Base-by-base conservation (phyloP, 2,329 filamentous ascomycete species). In the Leptographium wingfieldii region DNA sequence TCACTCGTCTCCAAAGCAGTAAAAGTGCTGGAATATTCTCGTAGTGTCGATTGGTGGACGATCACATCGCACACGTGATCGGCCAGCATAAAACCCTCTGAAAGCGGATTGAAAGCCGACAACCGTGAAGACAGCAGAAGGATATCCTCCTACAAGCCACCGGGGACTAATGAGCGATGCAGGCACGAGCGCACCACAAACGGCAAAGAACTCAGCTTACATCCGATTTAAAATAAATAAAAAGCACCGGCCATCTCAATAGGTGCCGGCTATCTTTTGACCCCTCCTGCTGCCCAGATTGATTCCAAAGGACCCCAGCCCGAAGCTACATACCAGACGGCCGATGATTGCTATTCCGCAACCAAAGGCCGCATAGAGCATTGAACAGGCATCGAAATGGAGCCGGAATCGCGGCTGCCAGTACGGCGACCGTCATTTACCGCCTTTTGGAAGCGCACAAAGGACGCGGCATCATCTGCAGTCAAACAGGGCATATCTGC, bases 391-490 rank as follows among this genome's bases (percentile, higher is more conserved):
- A 27, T 35, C 12, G n/a, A 16, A 7, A 51, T 51, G 58, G 58
- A 59, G 16, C 14, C 51, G 16, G 51, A 38, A 38, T 27, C 46
- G 35, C 43, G 43, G 43, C 53, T 29, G 61, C 61, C 48, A 61
- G 61, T 29, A 60, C 65, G 65, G 19, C 69, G 74, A 61, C 76
- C 76, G 2, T 77, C 76, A n/a, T 80, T 80, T 65, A 68, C 71
- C n/a, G 66, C 70, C 11, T 80, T 75, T 61, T 76, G 76, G 75
- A 77, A 73, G 64, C 73, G 71, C 53, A 73, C 71, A 22, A 77
- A 76, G 66, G 69, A 76, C 56, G 68, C 68, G 46, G 63, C 68
- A 40, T 67, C 68, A 9, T 27, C 51, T 4, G 61, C 60, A 9
- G 67, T 64, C 51, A 69, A 67, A 60, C 68, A 65, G 59, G 68